Evolutionary conservation across 768 basidiomycete genomes (phyloP), one percentile per base, ranked within the genome.

Genomic region (Galerina marginata): DNA sequence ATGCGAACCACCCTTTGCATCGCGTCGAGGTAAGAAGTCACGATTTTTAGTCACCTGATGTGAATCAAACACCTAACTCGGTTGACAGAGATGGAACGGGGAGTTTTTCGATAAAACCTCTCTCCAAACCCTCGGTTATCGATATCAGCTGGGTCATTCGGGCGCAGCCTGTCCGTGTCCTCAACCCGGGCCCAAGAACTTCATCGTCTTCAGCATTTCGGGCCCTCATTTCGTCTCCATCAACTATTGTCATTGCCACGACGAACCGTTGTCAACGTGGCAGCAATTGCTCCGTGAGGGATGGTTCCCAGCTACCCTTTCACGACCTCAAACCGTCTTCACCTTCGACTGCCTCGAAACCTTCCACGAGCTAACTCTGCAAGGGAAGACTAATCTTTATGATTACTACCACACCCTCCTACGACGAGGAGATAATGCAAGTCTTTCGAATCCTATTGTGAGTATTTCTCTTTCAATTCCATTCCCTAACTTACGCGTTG

Each of bases 401-500:
- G 56, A 65, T 29, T 65, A 40, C 29, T 65, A 65, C 29, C 26
- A 61, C 29, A 37, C 25, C 9, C 12, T 65, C 2, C 46, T 65
- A 6, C 52, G 25, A 3, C 15, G 11, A 3, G 42, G 26, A 0
- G 56, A 58, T 50, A 43, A 39, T 20, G 36, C 16, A 9, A 9
- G 12, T 12, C 15, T 57, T 9, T 45, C 9, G 3, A 26, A 12
- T 10, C 0, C 9, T 9, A 26, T 39, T 42, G 36, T 37, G 37
- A 14, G 4, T 26, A 2, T 1, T 33, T 7, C 7, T 33, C 10
- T 47, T 44, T 37, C 37, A 16, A 16, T 46, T 56, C 14, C 23
- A 15, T 20, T 46, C 46, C 5, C 43, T 16, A 14, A 36, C 4
- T 16, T 10, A 49, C 9, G 11, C 12, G 9, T 4, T 25, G 4